Base-by-base conservation (phyloP, 1,284 basidiomycete genomes). In the Amylostereum areolatum region DNA sequence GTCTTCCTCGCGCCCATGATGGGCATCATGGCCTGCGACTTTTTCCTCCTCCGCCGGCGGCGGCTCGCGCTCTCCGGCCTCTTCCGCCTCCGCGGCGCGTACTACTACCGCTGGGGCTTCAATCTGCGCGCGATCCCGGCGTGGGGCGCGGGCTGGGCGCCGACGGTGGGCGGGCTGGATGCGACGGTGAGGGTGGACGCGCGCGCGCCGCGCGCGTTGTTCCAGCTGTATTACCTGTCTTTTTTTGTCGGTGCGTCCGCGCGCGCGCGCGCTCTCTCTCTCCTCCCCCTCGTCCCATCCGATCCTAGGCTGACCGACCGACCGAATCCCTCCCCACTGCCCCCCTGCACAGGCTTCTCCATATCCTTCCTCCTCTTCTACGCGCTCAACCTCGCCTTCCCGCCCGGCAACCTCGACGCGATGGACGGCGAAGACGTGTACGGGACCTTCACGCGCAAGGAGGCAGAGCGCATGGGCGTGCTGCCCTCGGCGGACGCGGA, bases 1-100 rank as follows among this genome's bases (percentile, higher is more conserved):
- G 56, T 58, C 35, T 58, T 58, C 52, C 55, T 58, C 29, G 53
- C 46, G 12, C 55, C 55, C 8, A 53, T 57, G 24, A 48, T 51
- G 41, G 56, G 56, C 24, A 34, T 57, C 36, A 50, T 54, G 52
- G 10, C 42, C n/a, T 40, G 48, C 25, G 56, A 56, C 43, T 54
- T 36, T 37, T 55, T 50, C 32, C 3, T 55, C 46, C 25, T 51
- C 9, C 43, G 49, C 28, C 8, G 31, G 9, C 48, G 45, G 43
- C 25, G 31, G 5, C 45, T 53, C 49, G 46, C 43, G 37, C 29
- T 55, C 7, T 42, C 43, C 18, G 46, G 45, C 24, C 44, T 55
- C 6, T 55, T 35, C 45, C 34, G 47, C 10, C 45, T 48, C 18
- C 36, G 33, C n/a, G 53, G 51, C 9, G n/a, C 33, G 28, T 57